Evolutionary conservation across 139 green algal genomes (phyloP).

Genomic region (Tetraselmis striata): DNA sequence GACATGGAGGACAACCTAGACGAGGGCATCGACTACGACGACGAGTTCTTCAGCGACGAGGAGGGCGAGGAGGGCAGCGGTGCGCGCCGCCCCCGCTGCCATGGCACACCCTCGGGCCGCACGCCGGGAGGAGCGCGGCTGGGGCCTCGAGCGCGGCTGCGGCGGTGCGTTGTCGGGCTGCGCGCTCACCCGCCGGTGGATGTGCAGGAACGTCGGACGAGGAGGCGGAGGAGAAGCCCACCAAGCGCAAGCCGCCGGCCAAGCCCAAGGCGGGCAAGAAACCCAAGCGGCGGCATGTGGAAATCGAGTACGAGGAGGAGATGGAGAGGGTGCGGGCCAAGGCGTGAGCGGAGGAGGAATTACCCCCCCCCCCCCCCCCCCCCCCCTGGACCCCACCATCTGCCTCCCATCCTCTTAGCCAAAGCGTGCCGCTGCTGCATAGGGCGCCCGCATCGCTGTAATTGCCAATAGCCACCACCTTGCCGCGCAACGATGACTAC

Average conservation of each 20-base stretch:
- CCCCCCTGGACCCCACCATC: too few relatives aligned
- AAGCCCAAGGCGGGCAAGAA: slow-evolving; percentile 6
- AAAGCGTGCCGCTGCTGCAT: too few relatives aligned
- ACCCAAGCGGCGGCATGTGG: slow-evolving; percentile 26
- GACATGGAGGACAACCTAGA: slow-evolving; percentile 44
- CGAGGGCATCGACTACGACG: slow-evolving; percentile 18
- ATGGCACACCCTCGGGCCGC: too few relatives aligned
- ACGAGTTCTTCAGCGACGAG: slow-evolving; percentile 10
- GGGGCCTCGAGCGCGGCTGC: not conserved
- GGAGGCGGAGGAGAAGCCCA: not conserved
- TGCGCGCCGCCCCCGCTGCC: not conserved
- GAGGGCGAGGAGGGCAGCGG: slow-evolving; percentile 1
- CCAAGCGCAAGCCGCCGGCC: not conserved
- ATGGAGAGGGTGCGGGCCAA: slow-evolving; percentile 23
- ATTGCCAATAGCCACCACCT: too few relatives aligned
- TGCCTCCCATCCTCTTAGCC: too few relatives aligned
- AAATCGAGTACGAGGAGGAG: slow-evolving; percentile 81
- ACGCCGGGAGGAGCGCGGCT: too few relatives aligned
- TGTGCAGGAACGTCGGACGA: not conserved
- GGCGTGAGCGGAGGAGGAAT: too few relatives aligned
- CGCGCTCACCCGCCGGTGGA: not conserved
- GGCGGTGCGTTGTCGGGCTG: not conserved
- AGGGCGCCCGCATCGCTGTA: too few relatives aligned
- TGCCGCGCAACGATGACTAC: too few relatives aligned
- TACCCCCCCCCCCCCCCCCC: too few relatives aligned